Conservation (phyloP, 73 alveolate species). For the Stentor coeruleus region DNA sequence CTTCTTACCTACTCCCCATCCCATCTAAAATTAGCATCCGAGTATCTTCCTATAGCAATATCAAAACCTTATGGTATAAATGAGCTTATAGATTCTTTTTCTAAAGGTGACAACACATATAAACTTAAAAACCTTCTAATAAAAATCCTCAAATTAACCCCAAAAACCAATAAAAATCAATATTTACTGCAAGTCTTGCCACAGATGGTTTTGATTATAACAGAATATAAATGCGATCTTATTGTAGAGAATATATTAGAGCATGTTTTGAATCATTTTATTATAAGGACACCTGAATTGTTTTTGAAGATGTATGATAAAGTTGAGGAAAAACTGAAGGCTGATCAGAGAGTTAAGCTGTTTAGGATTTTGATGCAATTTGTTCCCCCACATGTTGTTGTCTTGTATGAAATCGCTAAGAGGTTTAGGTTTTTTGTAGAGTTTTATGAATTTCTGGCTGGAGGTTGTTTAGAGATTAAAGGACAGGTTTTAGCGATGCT, state of each 20-base stretch:
- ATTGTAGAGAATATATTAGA: not conserved
- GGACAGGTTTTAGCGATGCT: not conserved
- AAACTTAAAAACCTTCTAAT: not conserved
- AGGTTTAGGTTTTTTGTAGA: not conserved
- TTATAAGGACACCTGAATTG: not conserved
- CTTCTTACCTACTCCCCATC: not conserved
- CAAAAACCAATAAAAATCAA: not conserved
- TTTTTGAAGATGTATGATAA: not conserved
- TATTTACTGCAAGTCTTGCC: not conserved
- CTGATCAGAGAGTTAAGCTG: not conserved
- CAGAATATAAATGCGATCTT: not conserved
- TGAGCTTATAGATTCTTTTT: not conserved
- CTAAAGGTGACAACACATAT: not conserved
- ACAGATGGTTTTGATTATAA: not conserved
- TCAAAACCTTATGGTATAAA: not conserved
- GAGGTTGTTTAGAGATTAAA: not conserved
- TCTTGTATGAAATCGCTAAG: not conserved
- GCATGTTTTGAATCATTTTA: not conserved
- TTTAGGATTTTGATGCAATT: not conserved
- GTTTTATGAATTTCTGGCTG: not conserved
- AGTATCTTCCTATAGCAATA: not conserved
- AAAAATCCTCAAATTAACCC: not conserved
- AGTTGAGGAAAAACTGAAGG: not conserved
- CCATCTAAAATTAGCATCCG: not conserved
- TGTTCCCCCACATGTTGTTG: not conserved